A percentile compares a stretch with the other conserved stretches of the same genome.
These are phyloP conservation scores for Calonectria fujianensis DNA, from an alignment of 2,329 filamentous ascomycete genomes.

Conservation along the genomic window DNA sequence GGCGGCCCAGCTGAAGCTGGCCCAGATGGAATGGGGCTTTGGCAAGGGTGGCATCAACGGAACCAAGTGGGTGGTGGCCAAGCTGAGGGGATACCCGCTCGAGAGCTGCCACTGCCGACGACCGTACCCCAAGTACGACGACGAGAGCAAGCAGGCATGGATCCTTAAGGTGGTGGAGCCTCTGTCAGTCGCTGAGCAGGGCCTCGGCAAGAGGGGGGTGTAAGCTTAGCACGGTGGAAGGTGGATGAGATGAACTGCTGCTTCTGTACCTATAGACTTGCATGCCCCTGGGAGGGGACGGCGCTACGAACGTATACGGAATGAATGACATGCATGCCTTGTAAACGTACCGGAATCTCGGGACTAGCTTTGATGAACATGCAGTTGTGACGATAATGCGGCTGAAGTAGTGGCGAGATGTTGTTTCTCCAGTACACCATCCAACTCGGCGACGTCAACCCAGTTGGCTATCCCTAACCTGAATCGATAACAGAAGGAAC, in stretches of 20 bases:
- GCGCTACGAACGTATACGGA: constrained; percentile 39
- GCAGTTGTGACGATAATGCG: constrained; percentile 17
- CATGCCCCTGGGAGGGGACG: constrained; percentile 28
- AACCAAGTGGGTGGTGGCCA: constrained; percentile 76
- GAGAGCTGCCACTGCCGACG: constrained; percentile 71
- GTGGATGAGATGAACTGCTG: constrained; percentile 26
- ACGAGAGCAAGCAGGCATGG: constrained; percentile 59
- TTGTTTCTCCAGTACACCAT: not conserved
- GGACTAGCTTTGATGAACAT: constrained; percentile 11
- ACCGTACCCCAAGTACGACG: constrained; percentile 71
- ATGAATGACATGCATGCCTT: constrained; percentile 40
- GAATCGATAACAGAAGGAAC: not conserved
- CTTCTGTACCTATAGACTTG: constrained; percentile 32
- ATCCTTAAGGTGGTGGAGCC: constrained; percentile 55
- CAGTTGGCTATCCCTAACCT: not conserved
- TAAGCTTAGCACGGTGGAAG: constrained; percentile 32
- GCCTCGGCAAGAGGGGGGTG: constrained; percentile 48
- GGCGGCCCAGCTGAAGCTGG: constrained; percentile 70
- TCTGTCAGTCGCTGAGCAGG: constrained; percentile 47
- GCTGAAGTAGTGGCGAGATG: not conserved
- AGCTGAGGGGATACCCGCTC: constrained; percentile 71
- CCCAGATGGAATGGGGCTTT: constrained; percentile 73
- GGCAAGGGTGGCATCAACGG: constrained; percentile 76
- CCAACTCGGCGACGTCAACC: not conserved
- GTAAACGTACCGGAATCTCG: constrained; percentile 30